Base-by-base conservation (phyloP, 1,284 basidiomycete species). In the Moesziomyces parantarcticus region DNA sequence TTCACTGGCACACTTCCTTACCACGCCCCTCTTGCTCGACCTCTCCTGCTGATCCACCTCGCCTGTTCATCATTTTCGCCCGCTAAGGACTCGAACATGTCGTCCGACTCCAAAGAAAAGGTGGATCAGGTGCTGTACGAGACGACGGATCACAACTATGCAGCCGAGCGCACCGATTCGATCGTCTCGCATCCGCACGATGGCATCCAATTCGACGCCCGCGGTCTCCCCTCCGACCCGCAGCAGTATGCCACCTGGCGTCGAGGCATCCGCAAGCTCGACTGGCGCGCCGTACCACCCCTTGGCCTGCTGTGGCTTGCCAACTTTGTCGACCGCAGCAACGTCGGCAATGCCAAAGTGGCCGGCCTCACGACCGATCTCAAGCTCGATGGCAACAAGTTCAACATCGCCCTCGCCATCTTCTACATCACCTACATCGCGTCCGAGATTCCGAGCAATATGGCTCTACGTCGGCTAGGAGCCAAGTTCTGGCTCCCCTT, bases 401-500 rank as follows among this genome's bases (percentile, higher is more conserved):
- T 75, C 56, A 58, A 61, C 52, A 69, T 58, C 18, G 52, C 66
- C 8, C 49, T 75, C 7, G 56, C 67, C 43, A 64, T 78, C 49
- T 78, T 77, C 47, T 78, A 75, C 59, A 58, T 77, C 23, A 64
- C 59, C 3, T 79, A 75, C 53, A 64, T 79, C 32, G 44, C 65
- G 11, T 32, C 40, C 32, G 76, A 77, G 43, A 76, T 84, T 20
- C 84, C 83, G 16, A 80, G 78, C 43, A 84, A 84, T 60, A 70
- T 84, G 36, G 39, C 82, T 32, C 61, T 84, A 52, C 77, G 81
- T 42, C 70, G 68, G 45, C 44, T 84, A 10, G 77, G 79, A 3
- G 81, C 83, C 16, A 70, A 76, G 52, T 62, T 68, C 50, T 73
- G 64, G 69, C 47, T 90, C 5, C 89, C 89, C 3, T 86, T 87